Evolutionary conservation across 345 rosid species (phyloP).

Genomic region (Gossypium anomalum): DNA sequence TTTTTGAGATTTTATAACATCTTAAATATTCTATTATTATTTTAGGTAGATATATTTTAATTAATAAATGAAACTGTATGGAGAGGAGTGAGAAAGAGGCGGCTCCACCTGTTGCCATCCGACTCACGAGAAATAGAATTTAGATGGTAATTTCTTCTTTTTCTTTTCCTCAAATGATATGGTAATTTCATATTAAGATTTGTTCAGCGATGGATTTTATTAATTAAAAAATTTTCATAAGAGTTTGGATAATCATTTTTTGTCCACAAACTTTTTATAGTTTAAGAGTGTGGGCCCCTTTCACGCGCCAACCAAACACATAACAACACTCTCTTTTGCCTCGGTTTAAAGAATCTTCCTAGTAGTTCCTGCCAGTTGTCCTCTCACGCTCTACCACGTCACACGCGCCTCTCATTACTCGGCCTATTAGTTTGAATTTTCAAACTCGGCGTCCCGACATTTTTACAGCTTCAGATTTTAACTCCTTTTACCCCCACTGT

Average conservation of each 20-base stretch:
- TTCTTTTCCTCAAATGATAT: no score
- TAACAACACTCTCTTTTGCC: constrained; percentile 3
- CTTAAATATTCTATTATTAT: no score
- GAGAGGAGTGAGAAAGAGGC: no score
- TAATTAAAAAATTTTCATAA: no score
- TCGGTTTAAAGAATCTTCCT: constrained; percentile 17
- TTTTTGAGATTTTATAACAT: no score
- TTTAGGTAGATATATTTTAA: no score
- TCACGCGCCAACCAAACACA: constrained; percentile 6
- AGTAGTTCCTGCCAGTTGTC: constrained; percentile 1
- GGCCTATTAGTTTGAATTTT: constrained; percentile 24
- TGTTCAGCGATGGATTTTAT: no score
- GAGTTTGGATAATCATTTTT: neutral
- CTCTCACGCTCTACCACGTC: neutral
- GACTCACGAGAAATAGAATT: no score
- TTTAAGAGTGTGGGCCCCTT: constrained; percentile 7
- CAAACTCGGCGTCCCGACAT: constrained; percentile 31
- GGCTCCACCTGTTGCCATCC: no score
- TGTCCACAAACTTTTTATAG: neutral
- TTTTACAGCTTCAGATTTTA: constrained; percentile 8
- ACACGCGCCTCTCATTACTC: constrained; percentile 12
- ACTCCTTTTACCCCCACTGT: neutral
- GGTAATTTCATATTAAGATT: no score
- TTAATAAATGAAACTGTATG: no score
- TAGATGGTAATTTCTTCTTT: no score